These are phyloP conservation scores for Trametes maxima DNA, from an alignment of 768 basidiomycete genomes.

Conservation along the genomic window DNA sequence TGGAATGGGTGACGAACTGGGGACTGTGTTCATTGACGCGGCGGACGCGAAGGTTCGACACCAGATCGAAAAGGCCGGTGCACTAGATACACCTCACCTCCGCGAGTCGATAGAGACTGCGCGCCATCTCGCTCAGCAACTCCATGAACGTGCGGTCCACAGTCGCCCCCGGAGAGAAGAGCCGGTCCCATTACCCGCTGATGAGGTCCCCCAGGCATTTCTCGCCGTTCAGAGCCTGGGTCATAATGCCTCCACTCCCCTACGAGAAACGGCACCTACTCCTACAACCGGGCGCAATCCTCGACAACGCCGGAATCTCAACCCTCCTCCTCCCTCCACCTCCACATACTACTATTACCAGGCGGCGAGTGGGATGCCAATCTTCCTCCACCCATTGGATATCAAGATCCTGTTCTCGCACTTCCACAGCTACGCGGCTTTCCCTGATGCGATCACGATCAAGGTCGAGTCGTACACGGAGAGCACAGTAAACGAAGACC, in stretches of 20 bases:
- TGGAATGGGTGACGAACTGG: constrained; percentile 75
- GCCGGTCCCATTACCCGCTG: constrained; percentile 9
- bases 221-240: constrained; percentile 45
- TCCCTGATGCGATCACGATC: constrained; percentile 81
- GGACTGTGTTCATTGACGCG: constrained; percentile 76
- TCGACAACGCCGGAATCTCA: constrained; percentile 75
- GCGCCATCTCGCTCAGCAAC: constrained; percentile 55
- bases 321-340: constrained; percentile 84
- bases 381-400: constrained; percentile 95
- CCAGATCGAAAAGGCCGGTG: constrained; percentile 78
- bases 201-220: constrained; percentile 62
- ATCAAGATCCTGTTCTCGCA: constrained; percentile 90
- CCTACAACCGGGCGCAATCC: constrained; percentile 45
- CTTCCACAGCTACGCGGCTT: constrained; percentile 76
- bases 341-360: constrained; percentile 97
- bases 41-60: constrained; percentile 76
- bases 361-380: constrained; percentile 84
- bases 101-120: constrained; percentile 65
- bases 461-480: constrained; percentile 77
- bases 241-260: not conserved
- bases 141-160: constrained; percentile 43
- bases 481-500: constrained; percentile 87
- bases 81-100: constrained; percentile 71
- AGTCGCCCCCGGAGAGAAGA: constrained; percentile 33
- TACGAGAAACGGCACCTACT: constrained; percentile 18